Conservation (phyloP, 148 eudicot genomes). For the Pouteria glomerata region DNA sequence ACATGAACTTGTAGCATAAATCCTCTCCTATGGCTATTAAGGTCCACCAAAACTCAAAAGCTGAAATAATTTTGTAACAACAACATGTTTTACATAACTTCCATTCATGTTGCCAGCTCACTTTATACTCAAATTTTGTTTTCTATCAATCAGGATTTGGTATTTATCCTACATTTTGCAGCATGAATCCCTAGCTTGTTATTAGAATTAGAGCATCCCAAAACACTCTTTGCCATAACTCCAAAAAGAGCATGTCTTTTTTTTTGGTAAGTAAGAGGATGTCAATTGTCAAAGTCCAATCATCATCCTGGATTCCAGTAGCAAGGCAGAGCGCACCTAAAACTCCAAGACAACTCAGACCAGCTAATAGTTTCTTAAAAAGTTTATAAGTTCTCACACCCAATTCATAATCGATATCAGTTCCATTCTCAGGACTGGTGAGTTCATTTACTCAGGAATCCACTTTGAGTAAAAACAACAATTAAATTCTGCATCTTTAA, state of each 20-base stretch:
- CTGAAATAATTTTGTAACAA: not conserved
- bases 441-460: not conserved
- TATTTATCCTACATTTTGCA: not conserved
- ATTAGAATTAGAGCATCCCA: not conserved
- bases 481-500: not conserved
- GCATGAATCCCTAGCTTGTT: not conserved
- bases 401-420: not conserved
- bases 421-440: not conserved
- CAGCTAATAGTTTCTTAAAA: not conserved
- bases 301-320: not conserved
- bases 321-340: not conserved
- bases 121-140: not conserved
- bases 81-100: not conserved
- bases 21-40: not conserved
- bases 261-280: not conserved
- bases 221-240: not conserved
- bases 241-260: not conserved
- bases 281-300: not conserved
- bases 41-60: not conserved
- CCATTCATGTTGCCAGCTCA: not conserved
- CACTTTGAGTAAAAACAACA: not conserved
- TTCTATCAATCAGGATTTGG: not conserved
- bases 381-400: not conserved
- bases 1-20: not conserved
- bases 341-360: not conserved